Evolutionary conservation across 768 basidiomycete genomes (phyloP), one percentile per base, ranked within the genome.

Genomic region (Naematelia encephala): DNA sequence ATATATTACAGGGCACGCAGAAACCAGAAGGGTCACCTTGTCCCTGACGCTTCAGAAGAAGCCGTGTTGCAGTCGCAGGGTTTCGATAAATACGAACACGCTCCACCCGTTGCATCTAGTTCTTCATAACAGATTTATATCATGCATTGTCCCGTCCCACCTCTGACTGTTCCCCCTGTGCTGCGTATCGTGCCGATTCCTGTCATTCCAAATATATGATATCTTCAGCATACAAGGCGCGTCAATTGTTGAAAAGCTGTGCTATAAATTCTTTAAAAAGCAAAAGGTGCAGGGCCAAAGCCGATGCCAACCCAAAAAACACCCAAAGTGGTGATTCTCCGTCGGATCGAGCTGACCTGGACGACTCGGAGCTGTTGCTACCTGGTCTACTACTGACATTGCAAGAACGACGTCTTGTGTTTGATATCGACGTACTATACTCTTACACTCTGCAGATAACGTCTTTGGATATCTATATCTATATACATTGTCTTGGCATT

Each of bases 21-120:
- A 63, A 96, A 94, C 70, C 78, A 83, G 26, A 83, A 83, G 61
- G 93, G 93, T 1, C 89, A 93, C 53, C 80, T 91, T 14, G 91
- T 92, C 61, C 93, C 93, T 3, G 93, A 97, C 73, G 93, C 93
- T 0, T 80, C 83, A 1, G 87, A 91, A 19, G 85, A 86, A 19
- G 84, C 84, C 16, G 82, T 96, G 12, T 87, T 91, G 64, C 83
- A 82, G 47, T 91, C 91, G 1, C 81, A 89, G 39, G 91, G 91
- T 8, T 79, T 76, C 53, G 78, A 78, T 44, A 69, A 75, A 10
- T 77, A 74, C 56, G 77, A 78, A 54, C 62, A 39, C 34, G 34
- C 34, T 39, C 34, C 34, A 39, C 34, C 34, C 8, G 8, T 39
- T 16, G 34, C 34, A 8, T 39, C 34, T 8, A 8, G 34, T 16